Evolutionary conservation across 768 basidiomycete species (phyloP).

Genomic region (Rubroboletus satanas): DNA sequence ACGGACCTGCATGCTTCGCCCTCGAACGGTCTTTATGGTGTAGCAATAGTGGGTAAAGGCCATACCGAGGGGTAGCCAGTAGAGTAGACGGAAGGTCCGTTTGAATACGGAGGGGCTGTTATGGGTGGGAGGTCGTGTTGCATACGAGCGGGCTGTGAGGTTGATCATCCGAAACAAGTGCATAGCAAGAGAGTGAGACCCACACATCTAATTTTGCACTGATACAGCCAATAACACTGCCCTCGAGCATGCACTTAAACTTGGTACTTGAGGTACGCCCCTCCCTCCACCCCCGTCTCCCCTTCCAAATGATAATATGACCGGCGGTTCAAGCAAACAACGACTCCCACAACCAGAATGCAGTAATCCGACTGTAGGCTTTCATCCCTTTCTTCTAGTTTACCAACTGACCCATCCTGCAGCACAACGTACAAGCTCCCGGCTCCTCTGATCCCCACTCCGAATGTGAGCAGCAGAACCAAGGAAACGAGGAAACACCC

Average conservation of each 20-base stretch:
- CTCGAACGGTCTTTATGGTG: conserved; percentile 51
- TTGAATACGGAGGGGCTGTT: not conserved
- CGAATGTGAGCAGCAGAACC: not conserved
- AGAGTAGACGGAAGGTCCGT: conserved; percentile 33
- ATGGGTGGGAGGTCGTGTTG: not conserved
- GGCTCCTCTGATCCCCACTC: not conserved
- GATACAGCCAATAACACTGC: not conserved
- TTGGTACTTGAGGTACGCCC: not conserved
- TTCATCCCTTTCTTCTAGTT: not conserved
- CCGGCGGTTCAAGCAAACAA: not conserved
- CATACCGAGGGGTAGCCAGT: conserved; percentile 56
- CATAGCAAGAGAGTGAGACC: not conserved
- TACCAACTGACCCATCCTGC: not conserved
- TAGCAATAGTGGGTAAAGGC: conserved; percentile 49
- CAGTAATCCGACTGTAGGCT: not conserved
- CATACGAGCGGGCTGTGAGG: not conserved
- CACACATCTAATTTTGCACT: not conserved
- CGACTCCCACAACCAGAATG: not conserved
- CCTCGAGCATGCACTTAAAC: not conserved
- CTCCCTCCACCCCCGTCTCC: not conserved
- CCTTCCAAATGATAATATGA: not conserved
- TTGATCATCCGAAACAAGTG: not conserved
- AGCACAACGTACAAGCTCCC: not conserved
- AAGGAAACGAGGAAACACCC: not conserved
- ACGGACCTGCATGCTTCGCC: conserved; percentile 71